These are phyloP conservation scores for Ustilaginoidea virens DNA, from an alignment of 2,329 filamentous ascomycete species.

Conservation along the genomic window DNA sequence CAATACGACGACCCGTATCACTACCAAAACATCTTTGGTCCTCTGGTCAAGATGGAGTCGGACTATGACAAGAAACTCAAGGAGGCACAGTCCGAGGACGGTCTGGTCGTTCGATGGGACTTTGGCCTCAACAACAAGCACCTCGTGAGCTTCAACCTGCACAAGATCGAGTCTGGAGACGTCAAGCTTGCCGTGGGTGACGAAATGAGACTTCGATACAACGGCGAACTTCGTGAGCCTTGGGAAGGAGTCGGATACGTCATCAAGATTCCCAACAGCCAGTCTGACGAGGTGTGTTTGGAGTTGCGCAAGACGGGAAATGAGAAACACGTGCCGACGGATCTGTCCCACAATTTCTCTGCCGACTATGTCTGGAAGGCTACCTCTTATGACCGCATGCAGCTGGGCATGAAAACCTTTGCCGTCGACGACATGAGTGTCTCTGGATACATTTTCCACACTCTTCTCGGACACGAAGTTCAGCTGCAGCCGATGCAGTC, in stretches of 20 bases:
- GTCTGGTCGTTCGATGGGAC: constrained; percentile 88
- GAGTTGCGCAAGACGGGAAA: constrained; percentile 89
- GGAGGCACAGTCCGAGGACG: constrained; percentile 93
- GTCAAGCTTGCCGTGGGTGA: constrained; percentile 96
- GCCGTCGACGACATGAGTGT: constrained; percentile 97
- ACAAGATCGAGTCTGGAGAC: constrained; percentile 93
- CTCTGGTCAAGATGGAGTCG: constrained; percentile 95
- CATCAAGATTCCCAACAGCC: constrained; percentile 98
- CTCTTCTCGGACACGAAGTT: constrained; percentile 87
- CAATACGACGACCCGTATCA: constrained; percentile 96
- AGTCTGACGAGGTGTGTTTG: constrained; percentile 92
- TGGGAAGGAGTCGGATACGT: constrained; percentile 99
- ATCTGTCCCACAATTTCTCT: constrained; percentile 95
- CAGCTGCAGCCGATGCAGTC: constrained; percentile 91
- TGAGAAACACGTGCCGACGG: constrained; percentile 88
- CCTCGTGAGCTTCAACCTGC: constrained; percentile 83
- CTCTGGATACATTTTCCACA: constrained; percentile 97
- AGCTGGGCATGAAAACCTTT: constrained; percentile 98
- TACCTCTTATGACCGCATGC: constrained; percentile 98
- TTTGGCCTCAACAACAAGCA: constrained; percentile 95
- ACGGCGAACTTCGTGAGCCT: constrained; percentile 74
- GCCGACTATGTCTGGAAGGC: constrained; percentile 99
- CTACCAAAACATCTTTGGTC: constrained; percentile 97
- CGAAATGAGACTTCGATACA: constrained; percentile 96
- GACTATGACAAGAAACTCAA: constrained; percentile 99